Base-by-base conservation (phyloP, 23 red algal species). In the Gracilariopsis chorda region DNA sequence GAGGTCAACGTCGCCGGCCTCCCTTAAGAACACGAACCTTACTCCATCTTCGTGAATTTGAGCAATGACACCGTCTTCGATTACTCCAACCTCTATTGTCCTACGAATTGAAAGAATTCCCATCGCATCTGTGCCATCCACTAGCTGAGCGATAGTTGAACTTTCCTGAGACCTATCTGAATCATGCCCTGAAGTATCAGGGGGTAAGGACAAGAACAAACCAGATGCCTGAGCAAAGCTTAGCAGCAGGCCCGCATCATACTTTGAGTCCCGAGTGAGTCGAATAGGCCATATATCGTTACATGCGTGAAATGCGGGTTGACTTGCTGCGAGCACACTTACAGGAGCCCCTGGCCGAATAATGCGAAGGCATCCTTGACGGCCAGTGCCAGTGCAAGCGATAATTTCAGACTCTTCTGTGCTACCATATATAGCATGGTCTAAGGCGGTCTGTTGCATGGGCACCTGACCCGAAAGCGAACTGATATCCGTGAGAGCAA, bases 261-360 rank as follows among this genome's bases (percentile, higher is more conserved):
- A 82, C 4, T n/a, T 11, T 27, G 59, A 28, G 48, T 72, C 59
- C 33, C 48, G 45, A 42, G 75, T 60, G 19, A 82, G 69, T 25
- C 75, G 75, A 23, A 82, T 34, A 21, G 75, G 61, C 73, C 73
- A 91, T 39, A 91, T 91, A 24, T 82, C 77, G 69, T 91, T 91
- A 49, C 88, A 91, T 34, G 75, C 76, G 51, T 29, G 41, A 59
- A 91, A 91, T 39, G 88, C 48, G 5, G 42, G 49, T 25, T 21
- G 52, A 20, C 75, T 82, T 40, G 77, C 55, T 23, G 75, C 88
- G 24, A 91, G 63, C 43, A 91, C 63, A 23, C 57, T 82, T 14
- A 91, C 74, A 65, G 88, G 75, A 41, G 88, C 74, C 39, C 88
- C 88, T 33, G 88, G 75, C 17, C 75, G 74, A 72, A 91, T 80